A percentile compares a stretch with the other conserved stretches of the same genome.
Evolutionary conservation across 2,329 filamentous ascomycete genomes (phyloP).

Genomic region (Cytospora paraplurivora): DNA sequence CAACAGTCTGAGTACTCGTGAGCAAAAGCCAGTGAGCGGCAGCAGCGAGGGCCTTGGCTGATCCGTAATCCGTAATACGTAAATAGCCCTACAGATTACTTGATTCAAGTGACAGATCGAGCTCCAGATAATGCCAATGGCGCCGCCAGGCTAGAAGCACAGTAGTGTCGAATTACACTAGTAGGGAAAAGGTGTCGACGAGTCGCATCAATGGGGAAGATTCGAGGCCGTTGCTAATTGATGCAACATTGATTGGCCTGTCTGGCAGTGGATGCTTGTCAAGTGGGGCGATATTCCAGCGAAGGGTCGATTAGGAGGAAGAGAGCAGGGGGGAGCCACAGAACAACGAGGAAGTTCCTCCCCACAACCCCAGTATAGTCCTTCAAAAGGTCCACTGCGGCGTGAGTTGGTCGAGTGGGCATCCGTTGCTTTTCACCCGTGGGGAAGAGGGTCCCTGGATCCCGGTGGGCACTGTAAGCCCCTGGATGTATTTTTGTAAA

Average conservation of each 20-base stretch:
- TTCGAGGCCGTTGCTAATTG: conserved; percentile 10
- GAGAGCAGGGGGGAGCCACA: background rate
- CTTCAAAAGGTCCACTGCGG: conserved; percentile 11
- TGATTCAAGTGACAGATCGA: conserved; percentile 12
- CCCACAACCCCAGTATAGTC: conserved; percentile 22
- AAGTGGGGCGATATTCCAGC: conserved; percentile 8
- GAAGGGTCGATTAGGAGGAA: background rate
- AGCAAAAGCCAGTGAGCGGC: background rate
- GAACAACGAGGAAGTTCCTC: background rate
- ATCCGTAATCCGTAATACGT: background rate
- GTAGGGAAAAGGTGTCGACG: background rate
- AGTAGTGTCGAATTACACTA: too few species aligned
- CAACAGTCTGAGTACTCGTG: background rate
- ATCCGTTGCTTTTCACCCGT: conserved; percentile 15
- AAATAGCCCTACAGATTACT: conserved; percentile 1
- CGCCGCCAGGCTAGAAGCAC: conserved; percentile 13
- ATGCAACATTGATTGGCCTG: conserved; percentile 11
- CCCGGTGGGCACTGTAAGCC: background rate
- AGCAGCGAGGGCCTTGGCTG: background rate
- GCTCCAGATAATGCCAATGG: background rate
- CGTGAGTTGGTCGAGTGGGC: conserved; percentile 17
- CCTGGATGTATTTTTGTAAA: background rate
- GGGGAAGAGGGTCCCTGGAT: conserved; percentile 15
- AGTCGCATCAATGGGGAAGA: conserved; percentile 17
- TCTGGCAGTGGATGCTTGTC: background rate